Percentiles rank a stretch among this genome's conserved stretches.
Evolutionary conservation across 306 rosid species (phyloP).

Genomic region (Ceratonia siliqua): DNA sequence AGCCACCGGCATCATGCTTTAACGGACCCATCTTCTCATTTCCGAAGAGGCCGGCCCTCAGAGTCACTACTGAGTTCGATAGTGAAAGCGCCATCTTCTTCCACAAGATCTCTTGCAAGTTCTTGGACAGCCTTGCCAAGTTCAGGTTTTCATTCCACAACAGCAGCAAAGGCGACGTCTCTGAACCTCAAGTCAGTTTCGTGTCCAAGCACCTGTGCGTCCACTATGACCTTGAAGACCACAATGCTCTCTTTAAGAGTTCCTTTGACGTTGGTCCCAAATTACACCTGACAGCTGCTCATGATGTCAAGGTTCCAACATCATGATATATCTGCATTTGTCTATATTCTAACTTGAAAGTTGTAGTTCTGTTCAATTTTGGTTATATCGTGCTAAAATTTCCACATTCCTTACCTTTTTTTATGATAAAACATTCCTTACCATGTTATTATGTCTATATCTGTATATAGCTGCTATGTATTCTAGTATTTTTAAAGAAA

Average conservation of each 20-base stretch:
- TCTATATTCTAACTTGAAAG: neutral
- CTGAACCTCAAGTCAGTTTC: constrained; percentile 66
- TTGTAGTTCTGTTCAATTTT: neutral
- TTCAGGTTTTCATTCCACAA: constrained; percentile 69
- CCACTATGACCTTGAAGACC: constrained; percentile 67
- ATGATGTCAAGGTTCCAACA: constrained; percentile 69
- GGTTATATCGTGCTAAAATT: neutral
- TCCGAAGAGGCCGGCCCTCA: constrained; percentile 58
- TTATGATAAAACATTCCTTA: too few relatives aligned
- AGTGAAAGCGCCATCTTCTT: constrained; percentile 74
- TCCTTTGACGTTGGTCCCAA: constrained; percentile 67
- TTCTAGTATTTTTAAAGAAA: neutral
- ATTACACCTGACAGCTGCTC: constrained; percentile 59
- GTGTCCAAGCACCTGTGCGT: constrained; percentile 67
- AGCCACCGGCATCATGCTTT: constrained; percentile 18
- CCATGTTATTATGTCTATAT: neutral
- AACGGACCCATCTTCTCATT: constrained; percentile 43
- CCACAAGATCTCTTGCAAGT: constrained; percentile 83
- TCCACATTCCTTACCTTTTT: too few relatives aligned
- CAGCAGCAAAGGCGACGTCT: constrained; percentile 57
- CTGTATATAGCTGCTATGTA: neutral
- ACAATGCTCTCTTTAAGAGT: constrained; percentile 60
- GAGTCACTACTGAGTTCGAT: constrained; percentile 83
- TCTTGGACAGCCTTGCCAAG: constrained; percentile 74
- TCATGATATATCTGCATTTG: neutral